A percentile compares a stretch with the other conserved stretches of the same genome.
These are phyloP conservation scores for Rhinocladiella similis DNA, from an alignment of 2,329 filamentous ascomycete species.

Conservation along the genomic window DNA sequence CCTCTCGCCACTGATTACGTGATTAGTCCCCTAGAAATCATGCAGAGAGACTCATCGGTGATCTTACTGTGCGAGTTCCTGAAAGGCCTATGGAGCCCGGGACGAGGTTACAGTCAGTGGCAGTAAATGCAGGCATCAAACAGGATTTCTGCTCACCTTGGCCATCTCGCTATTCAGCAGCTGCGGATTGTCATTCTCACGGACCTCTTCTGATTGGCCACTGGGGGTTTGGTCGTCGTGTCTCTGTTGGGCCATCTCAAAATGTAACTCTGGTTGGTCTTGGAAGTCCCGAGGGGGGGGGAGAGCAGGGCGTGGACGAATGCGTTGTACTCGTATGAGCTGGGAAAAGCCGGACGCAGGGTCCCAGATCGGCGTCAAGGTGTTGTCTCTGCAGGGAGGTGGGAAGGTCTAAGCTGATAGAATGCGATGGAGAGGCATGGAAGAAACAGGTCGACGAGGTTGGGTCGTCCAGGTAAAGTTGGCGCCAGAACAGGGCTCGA, in stretches of 20 bases:
- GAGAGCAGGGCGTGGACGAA: not conserved
- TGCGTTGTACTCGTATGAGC: no score
- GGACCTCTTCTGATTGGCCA: constrained; percentile 8
- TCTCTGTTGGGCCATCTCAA: constrained; percentile 18
- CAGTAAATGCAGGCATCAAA: not conserved
- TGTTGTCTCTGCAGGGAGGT: not conserved
- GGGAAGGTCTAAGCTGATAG: not conserved
- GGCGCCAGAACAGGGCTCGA: not conserved
- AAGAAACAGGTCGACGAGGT: not conserved
- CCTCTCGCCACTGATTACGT: constrained; percentile 50
- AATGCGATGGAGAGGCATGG: not conserved
- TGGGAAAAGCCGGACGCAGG: not conserved
- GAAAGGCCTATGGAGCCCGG: constrained; percentile 32
- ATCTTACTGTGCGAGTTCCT: constrained; percentile 34
- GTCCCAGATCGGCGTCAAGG: not conserved
- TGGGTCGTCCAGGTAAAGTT: constrained; percentile 3
- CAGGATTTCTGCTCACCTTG: constrained; percentile 20
- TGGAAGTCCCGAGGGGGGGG: not conserved
- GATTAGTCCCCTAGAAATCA: not conserved
- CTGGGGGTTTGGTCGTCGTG: constrained; percentile 8
- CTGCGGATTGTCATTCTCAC: constrained; percentile 15
- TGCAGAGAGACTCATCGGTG: not conserved
- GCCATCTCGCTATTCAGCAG: constrained; percentile 27
- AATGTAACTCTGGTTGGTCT: not conserved
- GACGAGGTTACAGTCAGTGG: constrained; percentile 12